A percentile compares a stretch with the other conserved stretches of the same genome.
phyloP scores from a whole-genome alignment of 2,329 filamentous ascomycete species.

The Zymoseptoria brevis region DNA sequence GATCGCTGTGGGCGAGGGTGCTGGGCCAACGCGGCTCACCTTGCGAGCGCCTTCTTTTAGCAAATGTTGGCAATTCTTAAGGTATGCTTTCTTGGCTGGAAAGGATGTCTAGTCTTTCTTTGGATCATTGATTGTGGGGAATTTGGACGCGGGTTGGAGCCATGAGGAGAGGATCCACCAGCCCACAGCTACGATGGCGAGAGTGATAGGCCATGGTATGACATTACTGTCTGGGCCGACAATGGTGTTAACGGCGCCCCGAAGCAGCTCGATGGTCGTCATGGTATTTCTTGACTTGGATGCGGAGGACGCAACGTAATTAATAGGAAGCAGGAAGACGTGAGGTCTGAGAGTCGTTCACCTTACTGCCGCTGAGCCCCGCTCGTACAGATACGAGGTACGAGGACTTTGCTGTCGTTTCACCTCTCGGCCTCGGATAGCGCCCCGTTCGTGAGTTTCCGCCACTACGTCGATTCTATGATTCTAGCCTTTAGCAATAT shows the following conservation, averaged over 20 bases:
- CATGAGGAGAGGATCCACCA: not conserved
- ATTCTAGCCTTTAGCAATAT: too few species aligned
- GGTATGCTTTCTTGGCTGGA: not conserved
- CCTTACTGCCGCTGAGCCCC: not conserved
- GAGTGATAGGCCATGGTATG: not conserved
- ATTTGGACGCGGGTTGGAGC: not conserved
- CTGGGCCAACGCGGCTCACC: not conserved
- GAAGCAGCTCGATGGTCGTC: not conserved
- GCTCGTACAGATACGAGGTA: not conserved
- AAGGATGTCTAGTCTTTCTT: not conserved
- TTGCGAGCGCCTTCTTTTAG: not conserved
- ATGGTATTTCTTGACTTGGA: not conserved
- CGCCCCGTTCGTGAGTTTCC: too few species aligned
- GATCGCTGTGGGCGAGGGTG: too few species aligned
- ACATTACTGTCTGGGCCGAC: not conserved
- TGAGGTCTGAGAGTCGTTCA: not conserved
- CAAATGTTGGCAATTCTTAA: not conserved
- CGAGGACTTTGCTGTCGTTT: too few species aligned
- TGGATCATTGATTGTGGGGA: not conserved
- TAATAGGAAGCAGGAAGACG: not conserved
- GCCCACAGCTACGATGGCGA: not conserved
- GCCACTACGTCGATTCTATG: too few species aligned
- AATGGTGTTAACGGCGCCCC: not conserved
- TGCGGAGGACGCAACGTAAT: not conserved
- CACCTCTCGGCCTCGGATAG: too few species aligned